Percentiles rank a stretch among this genome's conserved stretches.
phyloP scores from a whole-genome alignment of 1,284 basidiomycete genomes.

The Cutaneotrichosporon dermatis region DNA sequence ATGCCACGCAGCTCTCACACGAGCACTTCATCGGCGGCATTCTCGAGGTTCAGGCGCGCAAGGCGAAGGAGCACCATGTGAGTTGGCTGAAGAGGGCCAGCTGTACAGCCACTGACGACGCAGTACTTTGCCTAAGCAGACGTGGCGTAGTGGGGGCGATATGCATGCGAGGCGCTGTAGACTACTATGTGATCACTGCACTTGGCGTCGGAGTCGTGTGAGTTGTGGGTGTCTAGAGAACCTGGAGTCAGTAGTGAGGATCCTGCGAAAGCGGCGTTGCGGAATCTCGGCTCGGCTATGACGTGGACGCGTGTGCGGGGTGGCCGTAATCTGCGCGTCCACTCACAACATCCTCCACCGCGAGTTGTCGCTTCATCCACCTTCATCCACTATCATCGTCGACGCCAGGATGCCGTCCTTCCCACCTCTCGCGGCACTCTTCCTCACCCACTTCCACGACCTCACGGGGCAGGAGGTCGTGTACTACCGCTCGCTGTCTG shows the following conservation, averaged over 20 bases:
- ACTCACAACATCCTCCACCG: not conserved
- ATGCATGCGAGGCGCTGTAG: conserved; percentile 12
- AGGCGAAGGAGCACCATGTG: conserved; percentile 73
- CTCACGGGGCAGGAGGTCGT: conserved; percentile 40
- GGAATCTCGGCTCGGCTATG: not conserved
- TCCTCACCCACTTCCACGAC: conserved; percentile 45
- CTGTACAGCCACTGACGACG: conserved; percentile 9
- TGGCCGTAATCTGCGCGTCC: not conserved
- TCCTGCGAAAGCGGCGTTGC: too few relatives aligned
- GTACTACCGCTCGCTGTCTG: conserved; percentile 31
- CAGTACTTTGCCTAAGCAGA: conserved; percentile 25
- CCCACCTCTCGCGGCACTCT: conserved; percentile 39
- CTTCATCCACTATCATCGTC: not conserved
- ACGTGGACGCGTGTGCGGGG: not conserved
- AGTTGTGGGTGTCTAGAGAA: not conserved
- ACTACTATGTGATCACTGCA: conserved; percentile 10
- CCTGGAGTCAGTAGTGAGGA: too few relatives aligned
- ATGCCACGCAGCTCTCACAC: conserved; percentile 80
- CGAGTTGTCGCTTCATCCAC: not conserved
- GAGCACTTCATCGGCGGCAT: conserved; percentile 90
- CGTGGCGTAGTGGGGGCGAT: not conserved
- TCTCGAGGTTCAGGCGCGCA: conserved; percentile 91
- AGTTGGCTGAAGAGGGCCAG: conserved; percentile 19
- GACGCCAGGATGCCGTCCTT: conserved; percentile 13
- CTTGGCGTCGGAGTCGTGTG: not conserved